Conservation (phyloP, 2,329 filamentous ascomycete genomes). For the Aspergillus japonicus region DNA sequence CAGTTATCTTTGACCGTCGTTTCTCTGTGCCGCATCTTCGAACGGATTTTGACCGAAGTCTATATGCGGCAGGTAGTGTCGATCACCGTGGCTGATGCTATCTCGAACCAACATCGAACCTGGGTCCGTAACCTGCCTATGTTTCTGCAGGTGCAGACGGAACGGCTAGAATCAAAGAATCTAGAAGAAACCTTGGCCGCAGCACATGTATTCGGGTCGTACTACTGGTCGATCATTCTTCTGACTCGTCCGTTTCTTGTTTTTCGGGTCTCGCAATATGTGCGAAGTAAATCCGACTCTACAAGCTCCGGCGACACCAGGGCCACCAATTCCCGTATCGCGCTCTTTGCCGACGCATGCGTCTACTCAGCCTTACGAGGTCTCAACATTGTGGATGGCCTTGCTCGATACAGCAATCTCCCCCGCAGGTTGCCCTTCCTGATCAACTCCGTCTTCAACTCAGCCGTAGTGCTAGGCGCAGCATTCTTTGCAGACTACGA, state of each 20-base stretch:
- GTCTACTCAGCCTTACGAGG: constrained; percentile 46
- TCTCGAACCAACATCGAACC: constrained; percentile 44
- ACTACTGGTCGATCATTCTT: constrained; percentile 56
- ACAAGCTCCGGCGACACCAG: constrained; percentile 20
- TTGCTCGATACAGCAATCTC: constrained; percentile 34
- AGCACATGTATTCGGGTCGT: constrained; percentile 52
- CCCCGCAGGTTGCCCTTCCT: constrained; percentile 48
- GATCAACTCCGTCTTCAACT: constrained; percentile 49
- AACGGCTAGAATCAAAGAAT: constrained; percentile 42
- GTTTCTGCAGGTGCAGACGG: constrained; percentile 48
- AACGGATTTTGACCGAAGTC: constrained; percentile 44
- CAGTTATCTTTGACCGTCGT: constrained; percentile 53
- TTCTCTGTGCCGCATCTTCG: constrained; percentile 43
- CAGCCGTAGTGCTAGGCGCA: constrained; percentile 46
- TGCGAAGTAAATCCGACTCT: constrained; percentile 29
- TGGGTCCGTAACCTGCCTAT: constrained; percentile 45
- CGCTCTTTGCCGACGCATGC: constrained; percentile 41
- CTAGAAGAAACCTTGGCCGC: constrained; percentile 44
- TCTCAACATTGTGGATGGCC: constrained; percentile 41
- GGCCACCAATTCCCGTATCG: constrained; percentile 30
- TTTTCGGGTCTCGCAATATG: constrained; percentile 49
- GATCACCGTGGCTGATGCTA: constrained; percentile 41
- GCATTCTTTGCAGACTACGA: constrained; percentile 50
- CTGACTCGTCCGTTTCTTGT: constrained; percentile 55
- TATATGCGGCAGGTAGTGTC: constrained; percentile 46